Evolutionary conservation across 1,284 basidiomycete species (phyloP).

Genomic region (Austroboletus rostrupii): DNA sequence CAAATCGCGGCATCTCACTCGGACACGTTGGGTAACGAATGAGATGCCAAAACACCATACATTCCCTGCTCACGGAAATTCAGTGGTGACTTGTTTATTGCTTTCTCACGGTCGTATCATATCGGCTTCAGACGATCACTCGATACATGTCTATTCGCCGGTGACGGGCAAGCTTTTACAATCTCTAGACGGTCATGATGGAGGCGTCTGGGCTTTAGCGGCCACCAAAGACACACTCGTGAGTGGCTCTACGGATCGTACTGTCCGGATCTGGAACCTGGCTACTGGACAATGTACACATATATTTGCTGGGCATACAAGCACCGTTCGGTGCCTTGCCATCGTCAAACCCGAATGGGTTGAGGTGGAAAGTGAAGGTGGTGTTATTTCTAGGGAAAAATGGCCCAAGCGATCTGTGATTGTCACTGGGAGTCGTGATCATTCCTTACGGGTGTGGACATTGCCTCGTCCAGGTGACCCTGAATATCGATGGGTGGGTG

Average conservation of each 20-base stretch:
- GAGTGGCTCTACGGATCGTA: conserved; percentile 91
- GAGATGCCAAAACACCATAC: conserved; percentile 72
- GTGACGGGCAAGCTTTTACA: conserved; percentile 71
- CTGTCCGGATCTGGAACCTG: conserved; percentile 91
- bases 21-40: conserved; percentile 72
- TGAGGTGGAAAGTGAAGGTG: conserved; percentile 60
- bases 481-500: conserved; percentile 68
- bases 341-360: conserved; percentile 85
- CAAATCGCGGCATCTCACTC: conserved; percentile 78
- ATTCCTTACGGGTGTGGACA: conserved; percentile 87
- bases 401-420: conserved; percentile 87
- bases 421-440: conserved; percentile 91
- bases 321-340: conserved; percentile 87
- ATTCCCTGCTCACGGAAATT: conserved; percentile 83
- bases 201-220: conserved; percentile 92
- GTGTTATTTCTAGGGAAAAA: conserved; percentile 58
- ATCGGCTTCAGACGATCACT: conserved; percentile 90
- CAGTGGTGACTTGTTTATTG: conserved; percentile 90
- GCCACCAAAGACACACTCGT: conserved; percentile 84
- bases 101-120: conserved; percentile 93
- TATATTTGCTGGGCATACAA: conserved; percentile 90
- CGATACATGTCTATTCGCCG: conserved; percentile 89
- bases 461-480: conserved; percentile 76
- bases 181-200: conserved; percentile 85
- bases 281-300: conserved; percentile 78